Conservation (phyloP, 2,329 filamentous ascomycete genomes). For the Fusarium sp. region DNA sequence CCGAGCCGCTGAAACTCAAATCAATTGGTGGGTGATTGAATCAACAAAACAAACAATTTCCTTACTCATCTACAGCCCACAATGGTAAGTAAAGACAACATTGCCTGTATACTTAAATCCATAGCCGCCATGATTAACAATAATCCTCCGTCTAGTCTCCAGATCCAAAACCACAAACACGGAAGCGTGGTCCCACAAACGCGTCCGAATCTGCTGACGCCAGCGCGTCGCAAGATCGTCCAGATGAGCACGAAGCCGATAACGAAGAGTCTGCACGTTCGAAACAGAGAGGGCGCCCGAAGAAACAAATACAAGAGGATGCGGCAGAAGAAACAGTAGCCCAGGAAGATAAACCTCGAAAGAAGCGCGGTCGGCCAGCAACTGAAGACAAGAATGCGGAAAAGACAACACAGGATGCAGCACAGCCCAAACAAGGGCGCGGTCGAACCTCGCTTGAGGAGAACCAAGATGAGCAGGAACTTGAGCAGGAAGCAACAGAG, state of each 20-base stretch:
- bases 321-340: conserved; percentile 12
- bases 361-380: conserved; percentile 49
- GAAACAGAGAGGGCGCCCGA: conserved; percentile 39
- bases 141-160: conserved; percentile 34
- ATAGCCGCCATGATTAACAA: background rate
- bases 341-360: conserved; percentile 26
- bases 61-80: conserved; percentile 1
- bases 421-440: conserved; percentile 53
- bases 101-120: background rate
- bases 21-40: conserved; percentile 14
- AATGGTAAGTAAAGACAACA: conserved; percentile 22
- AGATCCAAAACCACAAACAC: conserved; percentile 51
- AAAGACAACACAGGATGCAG: conserved; percentile 26
- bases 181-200: conserved; percentile 59
- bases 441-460: conserved; percentile 49
- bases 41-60: conserved; percentile 29
- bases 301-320: conserved; percentile 11
- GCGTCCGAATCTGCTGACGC: conserved; percentile 51
- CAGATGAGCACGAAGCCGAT: conserved; percentile 44
- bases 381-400: conserved; percentile 27
- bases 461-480: conserved; percentile 9
- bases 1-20: conserved; percentile 35
- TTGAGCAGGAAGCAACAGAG: conserved; percentile 14
- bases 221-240: conserved; percentile 45
- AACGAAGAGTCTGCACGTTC: conserved; percentile 43